Conservation (phyloP, 176 grass and related monocot species). For the Ananas comosus region DNA sequence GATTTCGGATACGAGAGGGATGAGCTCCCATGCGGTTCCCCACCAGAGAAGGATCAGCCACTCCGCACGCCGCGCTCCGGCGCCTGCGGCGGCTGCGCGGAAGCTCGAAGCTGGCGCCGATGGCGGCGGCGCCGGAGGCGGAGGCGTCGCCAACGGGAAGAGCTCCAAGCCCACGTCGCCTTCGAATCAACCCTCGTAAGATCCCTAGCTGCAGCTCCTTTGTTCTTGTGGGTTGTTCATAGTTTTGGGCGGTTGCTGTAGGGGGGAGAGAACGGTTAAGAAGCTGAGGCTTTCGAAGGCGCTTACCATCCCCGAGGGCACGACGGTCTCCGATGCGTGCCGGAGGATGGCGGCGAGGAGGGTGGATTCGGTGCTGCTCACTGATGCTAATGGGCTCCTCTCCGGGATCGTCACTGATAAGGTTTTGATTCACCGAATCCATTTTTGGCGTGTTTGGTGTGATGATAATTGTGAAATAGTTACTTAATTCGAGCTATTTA, state of each 20-base stretch:
- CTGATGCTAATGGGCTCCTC: constrained; percentile 79
- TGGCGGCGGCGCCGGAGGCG: neutral
- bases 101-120: neutral
- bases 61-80: neutral
- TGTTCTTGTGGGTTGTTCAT: neutral
- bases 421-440: constrained; percentile 19
- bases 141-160: neutral
- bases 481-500: neutral
- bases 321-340: constrained; percentile 81
- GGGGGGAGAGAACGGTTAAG: constrained; percentile 93
- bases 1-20: neutral
- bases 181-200: neutral
- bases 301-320: constrained; percentile 84
- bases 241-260: constrained; percentile 5
- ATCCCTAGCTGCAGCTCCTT: neutral
- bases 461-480: neutral
- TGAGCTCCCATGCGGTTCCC: neutral
- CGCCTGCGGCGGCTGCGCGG: neutral
- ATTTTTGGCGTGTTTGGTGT: neutral
- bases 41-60: neutral
- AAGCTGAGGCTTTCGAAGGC: constrained; percentile 87
- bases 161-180: constrained; percentile 1
- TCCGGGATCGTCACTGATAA: constrained; percentile 98
- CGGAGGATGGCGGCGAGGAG: constrained; percentile 75
- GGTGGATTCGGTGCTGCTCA: constrained; percentile 81